phyloP scores from a whole-genome alignment of 1,139 yeast genomes.

The Candida sp. region DNA sequence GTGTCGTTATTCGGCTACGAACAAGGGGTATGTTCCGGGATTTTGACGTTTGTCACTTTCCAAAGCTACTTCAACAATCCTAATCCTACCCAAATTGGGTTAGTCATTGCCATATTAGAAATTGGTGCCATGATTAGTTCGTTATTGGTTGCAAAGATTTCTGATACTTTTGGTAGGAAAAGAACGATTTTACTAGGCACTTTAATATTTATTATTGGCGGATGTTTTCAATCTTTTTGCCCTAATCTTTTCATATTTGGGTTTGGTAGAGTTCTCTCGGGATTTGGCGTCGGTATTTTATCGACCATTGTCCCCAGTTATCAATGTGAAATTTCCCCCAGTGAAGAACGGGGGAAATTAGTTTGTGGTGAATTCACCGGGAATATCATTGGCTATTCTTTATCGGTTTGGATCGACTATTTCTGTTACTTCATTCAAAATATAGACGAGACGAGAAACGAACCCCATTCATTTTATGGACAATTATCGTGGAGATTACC shows the following conservation, averaged over 20 bases:
- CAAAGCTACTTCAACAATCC: constrained; percentile 43
- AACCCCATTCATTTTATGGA: constrained; percentile 39
- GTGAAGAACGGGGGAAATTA: constrained; percentile 51
- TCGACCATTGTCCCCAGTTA: constrained; percentile 53
- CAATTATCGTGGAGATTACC: constrained; percentile 53
- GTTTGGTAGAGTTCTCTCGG: constrained; percentile 48
- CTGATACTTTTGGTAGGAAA: constrained; percentile 47
- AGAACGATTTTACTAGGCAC: constrained; percentile 49
- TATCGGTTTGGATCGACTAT: constrained; percentile 56
- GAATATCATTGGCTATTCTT: constrained; percentile 48
- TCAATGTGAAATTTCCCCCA: constrained; percentile 55
- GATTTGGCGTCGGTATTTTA: constrained; percentile 51
- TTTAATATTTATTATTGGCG: constrained; percentile 47
- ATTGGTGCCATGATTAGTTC: constrained; percentile 51
- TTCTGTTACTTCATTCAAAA: constrained; percentile 46
- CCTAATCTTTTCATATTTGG: constrained; percentile 40
- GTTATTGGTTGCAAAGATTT: constrained; percentile 42
- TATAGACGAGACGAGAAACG: constrained; percentile 33
- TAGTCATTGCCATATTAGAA: constrained; percentile 50
- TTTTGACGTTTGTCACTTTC: constrained; percentile 48
- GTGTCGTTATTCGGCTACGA: constrained; percentile 88
- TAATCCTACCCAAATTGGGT: constrained; percentile 43
- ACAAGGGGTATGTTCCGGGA: constrained; percentile 89
- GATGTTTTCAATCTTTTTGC: constrained; percentile 46
- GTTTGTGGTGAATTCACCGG: constrained; percentile 57